Percentiles rank a stretch among this genome's conserved stretches.
phyloP scores from a whole-genome alignment of 2,329 filamentous ascomycete genomes.

The Beauveria bassiana region DNA sequence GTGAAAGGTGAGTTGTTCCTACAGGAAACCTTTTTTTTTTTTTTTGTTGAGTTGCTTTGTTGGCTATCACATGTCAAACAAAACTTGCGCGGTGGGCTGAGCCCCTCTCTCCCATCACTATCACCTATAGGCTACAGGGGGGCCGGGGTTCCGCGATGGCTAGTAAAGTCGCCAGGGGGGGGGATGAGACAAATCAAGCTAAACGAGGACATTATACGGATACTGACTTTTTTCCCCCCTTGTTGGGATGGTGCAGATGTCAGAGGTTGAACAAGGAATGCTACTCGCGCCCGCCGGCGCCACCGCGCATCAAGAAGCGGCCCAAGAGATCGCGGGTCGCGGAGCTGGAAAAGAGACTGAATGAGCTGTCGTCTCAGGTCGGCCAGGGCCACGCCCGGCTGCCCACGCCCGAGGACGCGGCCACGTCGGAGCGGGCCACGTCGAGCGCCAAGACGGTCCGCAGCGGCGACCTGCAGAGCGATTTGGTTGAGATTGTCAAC shows the following conservation, averaged over 20 bases:
- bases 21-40: too few species aligned
- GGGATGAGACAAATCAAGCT: neutral
- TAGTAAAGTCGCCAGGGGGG: too few species aligned
- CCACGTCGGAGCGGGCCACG: slow-evolving; percentile 2
- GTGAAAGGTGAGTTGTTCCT: slow-evolving; percentile 36
- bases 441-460: slow-evolving; percentile 6
- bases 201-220: neutral
- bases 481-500: slow-evolving; percentile 15
- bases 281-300: slow-evolving; percentile 38
- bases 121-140: too few species aligned
- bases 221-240: neutral
- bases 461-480: slow-evolving; percentile 8
- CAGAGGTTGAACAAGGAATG: slow-evolving; percentile 40
- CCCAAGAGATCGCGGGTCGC: slow-evolving; percentile 41
- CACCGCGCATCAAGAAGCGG: slow-evolving; percentile 38
- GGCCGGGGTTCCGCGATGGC: too few species aligned
- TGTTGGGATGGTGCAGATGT: slow-evolving; percentile 27
- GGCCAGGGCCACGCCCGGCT: slow-evolving; percentile 13
- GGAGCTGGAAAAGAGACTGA: slow-evolving; percentile 41
- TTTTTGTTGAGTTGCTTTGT: slow-evolving; percentile 3
- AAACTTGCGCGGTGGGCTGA: neutral
- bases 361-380: slow-evolving; percentile 38
- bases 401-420: slow-evolving; percentile 9
- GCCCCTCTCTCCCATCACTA: neutral
- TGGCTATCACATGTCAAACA: slow-evolving; percentile 9